These are phyloP conservation scores for Aspergillus sparsus DNA, from an alignment of 495 filamentous ascomycete genomes.

Conservation along the genomic window DNA sequence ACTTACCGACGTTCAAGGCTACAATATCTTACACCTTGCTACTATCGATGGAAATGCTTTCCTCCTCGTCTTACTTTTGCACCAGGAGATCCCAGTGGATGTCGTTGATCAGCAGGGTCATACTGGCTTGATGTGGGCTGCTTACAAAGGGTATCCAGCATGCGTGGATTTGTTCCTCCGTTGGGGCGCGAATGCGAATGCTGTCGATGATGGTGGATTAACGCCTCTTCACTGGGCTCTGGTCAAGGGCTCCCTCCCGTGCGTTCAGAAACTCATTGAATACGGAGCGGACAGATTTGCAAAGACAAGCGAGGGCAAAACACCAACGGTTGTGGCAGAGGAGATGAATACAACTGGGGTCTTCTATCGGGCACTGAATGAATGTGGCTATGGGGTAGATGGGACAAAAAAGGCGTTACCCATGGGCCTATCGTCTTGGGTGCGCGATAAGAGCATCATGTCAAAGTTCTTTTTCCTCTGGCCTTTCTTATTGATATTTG, in stretches of 20 bases:
- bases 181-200: slow-evolving; percentile 93
- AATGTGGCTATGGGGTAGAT: slow-evolving; percentile 80
- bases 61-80: slow-evolving; percentile 79
- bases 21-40: slow-evolving; percentile 94
- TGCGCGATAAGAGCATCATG: slow-evolving; percentile 77
- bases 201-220: slow-evolving; percentile 85
- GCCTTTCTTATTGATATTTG: slow-evolving; percentile 75
- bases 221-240: slow-evolving; percentile 95
- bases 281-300: slow-evolving; percentile 92
- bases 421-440: slow-evolving; percentile 48
- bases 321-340: slow-evolving; percentile 75
- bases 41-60: slow-evolving; percentile 98
- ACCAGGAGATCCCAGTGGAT: slow-evolving; percentile 92
- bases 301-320: slow-evolving; percentile 83
- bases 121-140: slow-evolving; percentile 96
- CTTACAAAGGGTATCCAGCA: slow-evolving; percentile 90
- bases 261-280: slow-evolving; percentile 88
- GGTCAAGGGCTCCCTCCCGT: slow-evolving; percentile 82
- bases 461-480: slow-evolving; percentile 89
- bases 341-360: slow-evolving; percentile 84
- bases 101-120: slow-evolving; percentile 84
- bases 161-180: slow-evolving; percentile 91
- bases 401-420: slow-evolving; percentile 64
- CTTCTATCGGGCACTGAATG: slow-evolving; percentile 81
- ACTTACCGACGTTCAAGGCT: slow-evolving; percentile 87